Evolutionary conservation across 2,329 filamentous ascomycete genomes (phyloP).

Genomic region (Alternaria sp.): DNA sequence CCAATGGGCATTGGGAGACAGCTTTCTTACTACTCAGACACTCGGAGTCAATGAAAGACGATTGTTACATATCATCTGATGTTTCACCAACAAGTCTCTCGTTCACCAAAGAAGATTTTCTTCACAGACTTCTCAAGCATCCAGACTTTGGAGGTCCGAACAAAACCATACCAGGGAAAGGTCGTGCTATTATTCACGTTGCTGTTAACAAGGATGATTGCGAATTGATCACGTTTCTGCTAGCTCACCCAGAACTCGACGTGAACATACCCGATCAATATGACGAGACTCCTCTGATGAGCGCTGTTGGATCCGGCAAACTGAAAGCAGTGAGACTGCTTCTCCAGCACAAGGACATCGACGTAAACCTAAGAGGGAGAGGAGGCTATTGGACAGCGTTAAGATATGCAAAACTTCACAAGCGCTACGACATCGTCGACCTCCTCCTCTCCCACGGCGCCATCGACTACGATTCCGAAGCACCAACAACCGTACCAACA

Average conservation of each 20-base stretch:
- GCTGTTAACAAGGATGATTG: neutral
- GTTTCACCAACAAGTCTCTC: accelerated
- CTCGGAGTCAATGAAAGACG: neutral
- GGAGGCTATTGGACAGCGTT: neutral
- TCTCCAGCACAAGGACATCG: conserved; percentile 1
- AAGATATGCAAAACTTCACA: accelerated
- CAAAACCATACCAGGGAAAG: too few species aligned
- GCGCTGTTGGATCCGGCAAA: neutral
- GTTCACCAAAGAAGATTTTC: neutral
- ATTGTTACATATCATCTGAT: accelerated
- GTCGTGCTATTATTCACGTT: too few species aligned
- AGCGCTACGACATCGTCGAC: neutral
- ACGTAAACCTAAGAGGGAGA: neutral
- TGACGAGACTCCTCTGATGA: accelerated
- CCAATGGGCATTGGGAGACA: neutral
- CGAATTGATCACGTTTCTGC: neutral
- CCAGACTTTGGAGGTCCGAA: neutral
- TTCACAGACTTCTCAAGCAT: neutral
- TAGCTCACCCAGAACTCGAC: neutral
- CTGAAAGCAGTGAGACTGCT: neutral
- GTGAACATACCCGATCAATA: accelerated
- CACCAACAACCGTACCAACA: neutral
- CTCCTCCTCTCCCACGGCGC: conserved; percentile 1
- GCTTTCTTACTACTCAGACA: neutral
- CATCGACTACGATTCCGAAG: neutral